Base-by-base conservation (phyloP, 140 eudicot genomes). In the Artemisia princeps region DNA sequence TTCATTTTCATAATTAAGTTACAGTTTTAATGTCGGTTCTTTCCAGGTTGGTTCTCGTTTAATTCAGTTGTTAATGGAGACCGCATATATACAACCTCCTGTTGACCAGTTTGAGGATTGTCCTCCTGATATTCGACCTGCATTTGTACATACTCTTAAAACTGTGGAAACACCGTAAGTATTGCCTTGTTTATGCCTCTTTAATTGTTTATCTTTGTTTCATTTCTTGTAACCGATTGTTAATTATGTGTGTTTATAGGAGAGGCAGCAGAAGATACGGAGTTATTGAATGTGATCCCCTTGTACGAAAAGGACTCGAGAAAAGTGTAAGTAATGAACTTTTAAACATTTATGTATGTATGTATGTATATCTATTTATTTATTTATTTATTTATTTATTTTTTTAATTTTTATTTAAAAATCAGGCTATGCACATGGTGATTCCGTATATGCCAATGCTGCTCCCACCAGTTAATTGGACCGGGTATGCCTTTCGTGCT, bases 381-480 rank as follows among this genome's bases (percentile, higher is more conserved):
- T 24, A 2, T 24, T 24, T 24, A 17, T 23, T 23, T 17, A 17
- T 17, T 17, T 17, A n/a, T n/a, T n/a, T n/a, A n/a, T n/a, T n/a
- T 8, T 59, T 69, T 13, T 58, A 23, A 62, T 60, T 65, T 65
- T 7, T 62, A 26, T 74, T 15, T 68, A 65, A 42, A 62, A 71
- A 71, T 68, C 87, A 90, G 97, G 95, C 96, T 62, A 87, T 86
- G 84, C 97, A 91, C 82, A 85, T 91, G 96, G 97, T 91, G 81
- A 85, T 91, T 59, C 97, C 97, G 3, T 91, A 91, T 72, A 91
- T 91, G 97, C 97, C 97, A 20, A 91, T 91, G 97, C 68, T 91
- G 75, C 73, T 91, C 48, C 97, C 97, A 30, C 97, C 97, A n/a
- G 64, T 80, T 20, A 81, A 79, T 59, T 91, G 97, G 97, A 73